These are phyloP conservation scores for Morella rubra DNA, from an alignment of 306 rosid species.

Conservation along the genomic window DNA sequence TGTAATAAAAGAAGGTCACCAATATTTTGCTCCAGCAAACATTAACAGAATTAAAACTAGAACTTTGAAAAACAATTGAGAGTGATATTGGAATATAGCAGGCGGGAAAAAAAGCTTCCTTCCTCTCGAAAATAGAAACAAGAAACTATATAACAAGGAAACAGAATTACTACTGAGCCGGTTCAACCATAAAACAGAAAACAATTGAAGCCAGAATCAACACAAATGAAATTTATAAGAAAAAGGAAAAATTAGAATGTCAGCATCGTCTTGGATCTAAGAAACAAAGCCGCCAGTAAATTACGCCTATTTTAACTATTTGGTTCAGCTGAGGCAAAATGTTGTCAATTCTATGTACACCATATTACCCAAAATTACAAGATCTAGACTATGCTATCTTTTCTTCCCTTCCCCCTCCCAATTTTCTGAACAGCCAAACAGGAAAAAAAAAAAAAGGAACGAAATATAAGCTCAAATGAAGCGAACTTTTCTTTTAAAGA, in stretches of 20 bases:
- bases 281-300: not conserved
- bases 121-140: not conserved
- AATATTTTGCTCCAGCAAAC: not conserved
- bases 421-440: not conserved
- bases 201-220: too few species aligned
- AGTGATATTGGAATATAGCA: too few species aligned
- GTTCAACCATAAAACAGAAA: not conserved
- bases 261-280: not conserved
- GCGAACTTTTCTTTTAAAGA: too few species aligned
- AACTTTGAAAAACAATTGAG: too few species aligned
- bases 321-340: not conserved
- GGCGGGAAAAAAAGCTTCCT: not conserved
- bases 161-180: not conserved
- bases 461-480: not conserved
- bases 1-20: not conserved
- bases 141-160: not conserved
- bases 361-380: not conserved
- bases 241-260: not conserved
- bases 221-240: too few species aligned
- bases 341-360: not conserved
- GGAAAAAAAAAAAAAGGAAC: not conserved
- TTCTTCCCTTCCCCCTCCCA: not conserved
- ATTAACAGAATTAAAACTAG: not conserved
- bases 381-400: not conserved
- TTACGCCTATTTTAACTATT: not conserved